Percentiles rank a stretch among this genome's conserved stretches.
Conservation (phyloP, 257 asterid species). For the Striga asiatica region DNA sequence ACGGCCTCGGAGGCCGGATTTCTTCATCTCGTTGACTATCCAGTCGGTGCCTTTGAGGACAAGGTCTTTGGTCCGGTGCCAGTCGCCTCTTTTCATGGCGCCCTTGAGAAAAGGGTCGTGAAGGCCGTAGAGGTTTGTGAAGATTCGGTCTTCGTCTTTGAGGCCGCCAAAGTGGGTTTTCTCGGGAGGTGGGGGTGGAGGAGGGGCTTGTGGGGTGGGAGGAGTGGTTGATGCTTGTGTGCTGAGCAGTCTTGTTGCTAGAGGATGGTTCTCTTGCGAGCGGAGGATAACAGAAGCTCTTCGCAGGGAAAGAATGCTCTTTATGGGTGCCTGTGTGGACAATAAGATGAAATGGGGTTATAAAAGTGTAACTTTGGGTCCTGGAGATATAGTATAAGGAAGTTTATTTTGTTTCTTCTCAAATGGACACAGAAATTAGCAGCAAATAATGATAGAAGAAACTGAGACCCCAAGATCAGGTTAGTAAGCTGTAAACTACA, state of each 20-base stretch:
- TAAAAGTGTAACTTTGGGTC: neutral
- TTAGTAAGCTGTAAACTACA: too few relatives aligned
- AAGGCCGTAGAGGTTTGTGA: conserved; percentile 81
- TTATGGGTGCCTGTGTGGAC: conserved; percentile 60
- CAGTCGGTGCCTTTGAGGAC: conserved; percentile 89
- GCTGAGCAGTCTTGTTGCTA: conserved; percentile 46
- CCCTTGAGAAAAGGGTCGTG: conserved; percentile 97
- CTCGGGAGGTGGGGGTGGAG: too few relatives aligned
- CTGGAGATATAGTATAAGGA: too few relatives aligned
- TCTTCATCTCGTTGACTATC: conserved; percentile 91
- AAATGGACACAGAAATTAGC: too few relatives aligned
- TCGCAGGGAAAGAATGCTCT: conserved; percentile 56
- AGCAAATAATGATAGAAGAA: too few relatives aligned
- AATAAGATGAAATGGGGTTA: neutral
- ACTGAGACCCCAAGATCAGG: too few relatives aligned
- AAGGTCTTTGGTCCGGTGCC: conserved; percentile 92
- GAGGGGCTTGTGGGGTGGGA: conserved; percentile 62
- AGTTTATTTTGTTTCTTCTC: neutral
- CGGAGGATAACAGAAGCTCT: conserved; percentile 33
- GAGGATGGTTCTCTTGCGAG: conserved; percentile 34
- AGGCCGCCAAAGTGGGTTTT: conserved; percentile 93
- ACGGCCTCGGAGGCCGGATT: conserved; percentile 97
- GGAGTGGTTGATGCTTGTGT: conserved; percentile 81
- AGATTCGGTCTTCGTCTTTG: conserved; percentile 94
- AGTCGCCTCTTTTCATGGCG: conserved; percentile 96